Conservation (phyloP, 352 stramenopile species). For the Phytophthora cactorum region DNA sequence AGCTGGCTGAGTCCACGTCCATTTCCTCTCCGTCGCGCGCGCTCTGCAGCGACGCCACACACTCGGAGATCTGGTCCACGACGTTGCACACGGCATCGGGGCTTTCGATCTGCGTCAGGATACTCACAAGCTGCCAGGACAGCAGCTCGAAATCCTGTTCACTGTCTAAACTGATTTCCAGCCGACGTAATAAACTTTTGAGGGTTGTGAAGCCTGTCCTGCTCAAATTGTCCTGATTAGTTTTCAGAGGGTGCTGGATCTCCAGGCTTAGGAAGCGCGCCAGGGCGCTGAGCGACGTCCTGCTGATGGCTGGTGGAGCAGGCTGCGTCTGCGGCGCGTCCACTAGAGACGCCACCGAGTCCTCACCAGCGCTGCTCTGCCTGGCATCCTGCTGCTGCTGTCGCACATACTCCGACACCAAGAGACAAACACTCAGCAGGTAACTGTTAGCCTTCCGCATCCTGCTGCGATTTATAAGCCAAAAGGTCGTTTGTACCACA, state of each 20-base stretch:
- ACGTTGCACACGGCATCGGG: conserved; percentile 69
- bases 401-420: conserved; percentile 56
- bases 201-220: conserved; percentile 38
- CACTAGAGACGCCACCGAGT: conserved; percentile 33
- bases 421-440: conserved; percentile 53
- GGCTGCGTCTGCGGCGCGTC: conserved; percentile 10
- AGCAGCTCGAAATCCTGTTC: conserved; percentile 52
- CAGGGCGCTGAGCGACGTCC: conserved; percentile 40
- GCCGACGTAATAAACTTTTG: conserved; percentile 48
- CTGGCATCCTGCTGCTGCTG: conserved; percentile 46
- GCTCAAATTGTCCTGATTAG: conserved; percentile 9
- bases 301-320: conserved; percentile 24
- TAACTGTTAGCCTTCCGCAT: conserved; percentile 19
- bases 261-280: too few species aligned
- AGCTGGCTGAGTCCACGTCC: conserved; percentile 52
- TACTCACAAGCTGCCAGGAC: conserved; percentile 51
- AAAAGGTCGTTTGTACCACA: too few species aligned
- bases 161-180: conserved; percentile 46
- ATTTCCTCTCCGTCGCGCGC: conserved; percentile 22
- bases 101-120: conserved; percentile 62
- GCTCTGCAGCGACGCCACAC: conserved; percentile 48
- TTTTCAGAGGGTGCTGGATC: conserved; percentile 24
- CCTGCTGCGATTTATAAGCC: too few species aligned
- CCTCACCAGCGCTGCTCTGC: conserved; percentile 15
- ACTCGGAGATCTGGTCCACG: conserved; percentile 72